Evolutionary conservation across 495 filamentous ascomycete species (phyloP), one percentile per base, ranked within the genome.

Genomic region (Talaromyces nanjingensis): DNA sequence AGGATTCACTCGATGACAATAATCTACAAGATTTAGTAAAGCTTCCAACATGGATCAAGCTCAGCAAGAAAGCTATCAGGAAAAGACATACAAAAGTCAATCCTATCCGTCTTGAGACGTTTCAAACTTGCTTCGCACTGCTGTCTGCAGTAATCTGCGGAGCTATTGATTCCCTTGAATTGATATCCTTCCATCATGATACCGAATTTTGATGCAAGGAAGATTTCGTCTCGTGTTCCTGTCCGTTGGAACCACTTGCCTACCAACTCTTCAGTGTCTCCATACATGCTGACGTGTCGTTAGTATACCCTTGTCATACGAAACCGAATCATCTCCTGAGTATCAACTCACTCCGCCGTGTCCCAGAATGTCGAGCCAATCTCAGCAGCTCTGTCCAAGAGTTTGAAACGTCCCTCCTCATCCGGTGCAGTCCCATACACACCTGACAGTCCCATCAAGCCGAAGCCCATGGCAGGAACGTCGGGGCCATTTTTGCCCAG

Each of bases 161-260:
- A 77, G 62, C 73, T 79, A 45, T 45, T 45, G 42, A 45, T 45
- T 45, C 42, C 42, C n/a, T 45, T 45, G 42, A 45, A 45, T 27
- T 81, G 72, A 11, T 85, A 58, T 2, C 16, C 16, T 25, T 80
- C 69, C 47, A 71, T 20, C 62, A 71, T 73, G 42, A 64, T 33
- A 14, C 74, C 81, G 67, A 85, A 83, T 60, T 86, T 86, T 8
- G 78, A 82, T 0, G 81, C 77, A 9, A 86, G 68, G 72, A 87
- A 85, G 62, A 87, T 81, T 0, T 83, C 72, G 14, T 77, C 63
- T 0, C 83, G 72, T 64, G 83, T 83, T 24, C 77, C 81, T 0
- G 82, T 77, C 7, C 70, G 72, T 6, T 45, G 16, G 42, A 45
- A 45, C 42, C 42, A 45, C 16, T 45, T 45, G 12, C 14, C 42